Evolutionary conservation across 768 basidiomycete species (phyloP).

Genomic region (Tricholoma matsutake): DNA sequence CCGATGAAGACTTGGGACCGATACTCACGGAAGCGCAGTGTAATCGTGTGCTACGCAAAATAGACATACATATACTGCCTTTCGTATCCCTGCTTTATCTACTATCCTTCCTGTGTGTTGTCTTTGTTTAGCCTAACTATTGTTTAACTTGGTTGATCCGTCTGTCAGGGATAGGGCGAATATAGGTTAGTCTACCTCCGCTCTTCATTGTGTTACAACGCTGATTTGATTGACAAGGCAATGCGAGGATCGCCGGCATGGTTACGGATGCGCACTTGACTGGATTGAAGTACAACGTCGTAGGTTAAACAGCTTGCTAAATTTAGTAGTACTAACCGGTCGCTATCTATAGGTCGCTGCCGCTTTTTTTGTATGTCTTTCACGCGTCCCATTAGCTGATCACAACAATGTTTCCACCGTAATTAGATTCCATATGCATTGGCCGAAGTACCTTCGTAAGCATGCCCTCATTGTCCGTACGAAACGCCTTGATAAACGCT

Average conservation of each 20-base stretch:
- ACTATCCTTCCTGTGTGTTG: conserved; percentile 43
- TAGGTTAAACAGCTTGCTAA: conserved; percentile 12
- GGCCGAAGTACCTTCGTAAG: conserved; percentile 34
- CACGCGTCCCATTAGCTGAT: neutral
- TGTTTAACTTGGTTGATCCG: neutral
- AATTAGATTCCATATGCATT: conserved; percentile 30
- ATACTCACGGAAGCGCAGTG: conserved; percentile 20
- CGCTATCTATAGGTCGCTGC: conserved; percentile 27
- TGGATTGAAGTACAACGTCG: conserved; percentile 35
- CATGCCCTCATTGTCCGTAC: neutral
- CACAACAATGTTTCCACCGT: neutral
- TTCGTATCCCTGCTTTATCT: conserved; percentile 43
- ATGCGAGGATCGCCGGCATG: conserved; percentile 35
- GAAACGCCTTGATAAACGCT: neutral
- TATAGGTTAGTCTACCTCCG: conserved; percentile 21
- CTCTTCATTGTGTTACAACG: neutral
- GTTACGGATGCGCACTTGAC: conserved; percentile 24
- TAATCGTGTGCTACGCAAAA: conserved; percentile 34
- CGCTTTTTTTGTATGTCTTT: conserved; percentile 31
- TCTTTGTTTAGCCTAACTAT: neutral
- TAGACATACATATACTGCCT: conserved; percentile 43
- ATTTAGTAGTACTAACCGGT: neutral
- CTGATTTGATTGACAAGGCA: conserved; percentile 14
- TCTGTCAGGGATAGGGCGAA: conserved; percentile 32
- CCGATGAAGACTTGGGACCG: neutral